These are phyloP conservation scores for Chlamydomonas applanata DNA, from an alignment of 139 green algal genomes.

Conservation along the genomic window DNA sequence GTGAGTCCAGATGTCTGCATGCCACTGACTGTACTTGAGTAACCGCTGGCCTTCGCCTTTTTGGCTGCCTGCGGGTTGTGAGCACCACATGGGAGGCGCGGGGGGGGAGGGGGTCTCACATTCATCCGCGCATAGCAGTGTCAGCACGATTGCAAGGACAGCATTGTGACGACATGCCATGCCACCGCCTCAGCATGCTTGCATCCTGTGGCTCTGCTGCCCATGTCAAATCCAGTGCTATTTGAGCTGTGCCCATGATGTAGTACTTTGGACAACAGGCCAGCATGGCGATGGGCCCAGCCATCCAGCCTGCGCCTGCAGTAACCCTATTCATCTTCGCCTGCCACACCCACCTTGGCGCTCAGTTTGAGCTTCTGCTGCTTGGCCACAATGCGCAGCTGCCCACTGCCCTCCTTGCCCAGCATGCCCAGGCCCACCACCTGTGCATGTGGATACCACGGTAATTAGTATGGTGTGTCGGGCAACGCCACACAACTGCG, in stretches of 20 bases:
- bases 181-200: not conserved
- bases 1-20: constrained; percentile 57
- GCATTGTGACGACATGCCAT: constrained; percentile 6
- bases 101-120: no score
- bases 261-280: not conserved
- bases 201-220: not conserved
- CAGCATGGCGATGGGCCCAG: not conserved
- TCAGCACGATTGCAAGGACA: no score
- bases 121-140: no score
- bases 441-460: constrained; percentile 9
- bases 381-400: constrained; percentile 68
- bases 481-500: no score
- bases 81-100: no score
- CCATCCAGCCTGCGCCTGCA: not conserved
- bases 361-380: constrained; percentile 82
- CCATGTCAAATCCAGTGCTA: not conserved
- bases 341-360: constrained; percentile 43
- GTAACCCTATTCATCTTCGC: not conserved
- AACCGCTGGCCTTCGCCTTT: constrained; percentile 60
- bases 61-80: constrained; percentile 38
- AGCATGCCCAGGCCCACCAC: constrained; percentile 83
- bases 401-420: constrained; percentile 81
- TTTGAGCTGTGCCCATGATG: constrained; percentile 32
- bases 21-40: constrained; percentile 35
- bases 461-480: no score